phyloP scores from a whole-genome alignment of 805 yeast genomes.

The Starmera pachycereana region DNA sequence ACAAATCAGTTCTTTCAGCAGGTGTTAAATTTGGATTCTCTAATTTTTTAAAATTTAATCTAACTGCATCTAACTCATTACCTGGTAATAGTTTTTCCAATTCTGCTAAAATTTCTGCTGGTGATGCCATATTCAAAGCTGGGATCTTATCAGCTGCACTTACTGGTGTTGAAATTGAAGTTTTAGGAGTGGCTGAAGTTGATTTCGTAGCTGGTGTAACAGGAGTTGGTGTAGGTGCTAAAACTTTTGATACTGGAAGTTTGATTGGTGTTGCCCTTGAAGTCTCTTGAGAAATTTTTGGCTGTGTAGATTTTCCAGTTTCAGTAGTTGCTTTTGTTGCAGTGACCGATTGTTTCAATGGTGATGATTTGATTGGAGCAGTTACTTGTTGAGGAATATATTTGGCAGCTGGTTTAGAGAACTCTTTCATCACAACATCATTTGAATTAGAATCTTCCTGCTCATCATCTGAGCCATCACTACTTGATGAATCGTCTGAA shows the following conservation, averaged over 20 bases:
- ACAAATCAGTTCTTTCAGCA: not conserved
- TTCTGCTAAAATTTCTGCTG: not conserved
- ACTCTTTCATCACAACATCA: too few relatives aligned
- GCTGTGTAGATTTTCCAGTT: too few relatives aligned
- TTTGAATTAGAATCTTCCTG: too few relatives aligned
- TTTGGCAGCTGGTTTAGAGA: too few relatives aligned
- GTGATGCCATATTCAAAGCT: not conserved
- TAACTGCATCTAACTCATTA: not conserved
- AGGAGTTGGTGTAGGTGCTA: not conserved
- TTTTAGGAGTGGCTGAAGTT: not conserved
- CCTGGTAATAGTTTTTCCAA: not conserved
- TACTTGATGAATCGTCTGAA: too few relatives aligned
- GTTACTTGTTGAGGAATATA: too few relatives aligned
- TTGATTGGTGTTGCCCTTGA: not conserved
- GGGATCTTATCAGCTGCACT: not conserved
- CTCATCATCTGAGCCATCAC: too few relatives aligned
- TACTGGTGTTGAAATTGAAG: not conserved
- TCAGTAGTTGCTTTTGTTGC: too few relatives aligned
- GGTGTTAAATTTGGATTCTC: not conserved
- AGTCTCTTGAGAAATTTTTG: not conserved
- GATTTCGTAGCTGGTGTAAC: not conserved
- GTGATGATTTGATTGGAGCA: too few relatives aligned
- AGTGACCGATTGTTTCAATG: too few relatives aligned
- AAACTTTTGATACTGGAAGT: not conserved
- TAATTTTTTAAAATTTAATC: conserved; percentile 1